A percentile compares a stretch with the other conserved stretches of the same genome.
phyloP scores from a whole-genome alignment of 2,329 filamentous ascomycete genomes.

The Monosporascus sp. region DNA sequence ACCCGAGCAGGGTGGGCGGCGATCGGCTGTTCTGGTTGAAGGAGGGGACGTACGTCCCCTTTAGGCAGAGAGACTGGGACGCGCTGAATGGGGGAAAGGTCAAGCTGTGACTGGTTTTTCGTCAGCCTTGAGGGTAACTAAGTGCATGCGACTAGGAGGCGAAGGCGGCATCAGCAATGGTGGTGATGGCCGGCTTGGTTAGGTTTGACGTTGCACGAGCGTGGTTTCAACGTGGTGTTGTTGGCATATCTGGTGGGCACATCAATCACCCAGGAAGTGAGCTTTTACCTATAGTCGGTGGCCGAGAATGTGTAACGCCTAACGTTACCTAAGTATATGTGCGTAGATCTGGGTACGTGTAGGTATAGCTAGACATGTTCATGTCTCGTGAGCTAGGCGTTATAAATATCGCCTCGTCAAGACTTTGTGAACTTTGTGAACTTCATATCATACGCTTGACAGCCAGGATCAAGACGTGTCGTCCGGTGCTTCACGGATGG shows the following conservation, averaged over 20 bases:
- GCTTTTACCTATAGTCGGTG: background rate
- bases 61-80: conserved; percentile 63
- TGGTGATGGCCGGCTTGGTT: background rate
- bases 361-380: too few relatives aligned
- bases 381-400: too few relatives aligned
- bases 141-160: background rate
- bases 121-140: background rate
- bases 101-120: conserved; percentile 52
- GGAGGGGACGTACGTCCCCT: conserved; percentile 61
- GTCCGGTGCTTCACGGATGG: too few relatives aligned
- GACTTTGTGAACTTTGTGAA: too few relatives aligned
- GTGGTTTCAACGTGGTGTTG: background rate
- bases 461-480: too few relatives aligned
- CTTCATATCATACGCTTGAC: too few relatives aligned
- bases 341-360: too few relatives aligned
- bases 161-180: background rate
- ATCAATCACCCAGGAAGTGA: background rate
- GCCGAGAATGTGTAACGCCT: too few relatives aligned
- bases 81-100: conserved; percentile 60
- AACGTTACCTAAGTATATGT: too few relatives aligned
- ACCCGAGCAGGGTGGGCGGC: conserved; percentile 48
- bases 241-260: background rate
- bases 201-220: background rate
- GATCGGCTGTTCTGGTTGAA: conserved; percentile 61
- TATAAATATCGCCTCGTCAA: too few relatives aligned